Conservation (phyloP, 371 early-diverging fungal species). For the Mucor piriformis region DNA sequence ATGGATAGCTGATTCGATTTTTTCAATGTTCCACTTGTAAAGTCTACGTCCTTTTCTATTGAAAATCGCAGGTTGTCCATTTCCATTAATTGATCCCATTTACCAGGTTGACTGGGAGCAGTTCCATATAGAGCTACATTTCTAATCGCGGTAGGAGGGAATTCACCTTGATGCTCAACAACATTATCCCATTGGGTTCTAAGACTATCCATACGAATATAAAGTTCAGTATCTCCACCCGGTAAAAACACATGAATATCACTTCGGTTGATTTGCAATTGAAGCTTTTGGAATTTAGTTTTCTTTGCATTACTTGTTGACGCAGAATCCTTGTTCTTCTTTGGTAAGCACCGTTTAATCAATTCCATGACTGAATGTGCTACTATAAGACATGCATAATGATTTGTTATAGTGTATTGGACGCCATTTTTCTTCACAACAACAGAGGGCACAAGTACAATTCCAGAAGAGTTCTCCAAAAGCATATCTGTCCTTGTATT, state of each 20-base stretch:
- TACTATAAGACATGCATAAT: slow-evolving; percentile 34
- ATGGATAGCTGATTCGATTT: slow-evolving; percentile 25
- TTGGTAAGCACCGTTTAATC: slow-evolving; percentile 12
- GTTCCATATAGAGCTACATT: slow-evolving; percentile 36
- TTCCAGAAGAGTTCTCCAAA: not conserved
- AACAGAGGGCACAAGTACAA: slow-evolving; percentile 18
- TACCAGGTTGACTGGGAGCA: slow-evolving; percentile 12
- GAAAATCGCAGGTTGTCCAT: slow-evolving; percentile 33
- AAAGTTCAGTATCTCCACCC: slow-evolving; percentile 21
- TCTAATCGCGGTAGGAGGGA: slow-evolving; percentile 18
- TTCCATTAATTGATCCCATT: slow-evolving; percentile 50
- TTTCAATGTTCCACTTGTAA: slow-evolving; percentile 1
- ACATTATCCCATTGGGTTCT: slow-evolving; percentile 18
- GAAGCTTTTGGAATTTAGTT: slow-evolving; percentile 11
- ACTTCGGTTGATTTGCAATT: slow-evolving; percentile 37
- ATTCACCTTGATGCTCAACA: slow-evolving; percentile 5
- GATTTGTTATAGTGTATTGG: slow-evolving; percentile 29
- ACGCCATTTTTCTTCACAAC: slow-evolving; percentile 37
- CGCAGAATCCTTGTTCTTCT: not conserved
- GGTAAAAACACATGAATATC: slow-evolving; percentile 35
- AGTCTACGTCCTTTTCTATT: slow-evolving; percentile 26
- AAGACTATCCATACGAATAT: slow-evolving; percentile 37
- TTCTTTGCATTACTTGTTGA: not conserved
- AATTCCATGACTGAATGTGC: slow-evolving; percentile 11
- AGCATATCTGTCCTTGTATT: slow-evolving; percentile 21